Evolutionary conservation across 345 rosid species (phyloP).

Genomic region (Cardamine occulta): DNA sequence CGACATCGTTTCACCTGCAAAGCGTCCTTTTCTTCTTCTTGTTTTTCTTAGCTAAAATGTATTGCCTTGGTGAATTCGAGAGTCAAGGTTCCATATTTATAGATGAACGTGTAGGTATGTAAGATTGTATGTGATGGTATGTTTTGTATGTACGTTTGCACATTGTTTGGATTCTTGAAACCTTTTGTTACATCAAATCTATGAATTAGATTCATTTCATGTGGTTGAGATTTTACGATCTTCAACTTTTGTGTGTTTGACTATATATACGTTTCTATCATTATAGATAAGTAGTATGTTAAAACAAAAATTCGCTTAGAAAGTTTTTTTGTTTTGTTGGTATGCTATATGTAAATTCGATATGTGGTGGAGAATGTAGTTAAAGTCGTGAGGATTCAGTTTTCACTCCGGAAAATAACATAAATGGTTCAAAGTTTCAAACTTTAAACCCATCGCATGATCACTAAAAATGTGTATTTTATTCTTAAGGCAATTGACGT

Average conservation of each 20-base stretch:
- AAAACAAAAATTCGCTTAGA: not conserved
- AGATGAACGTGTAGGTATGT: slow-evolving; percentile 24
- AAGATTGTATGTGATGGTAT: not conserved
- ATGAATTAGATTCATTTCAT: slow-evolving; percentile 41
- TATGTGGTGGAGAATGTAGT: not conserved
- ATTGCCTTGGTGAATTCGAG: slow-evolving; percentile 18
- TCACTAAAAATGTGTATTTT: not conserved
- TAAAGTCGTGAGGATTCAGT: not conserved
- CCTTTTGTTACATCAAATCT: slow-evolving; percentile 37
- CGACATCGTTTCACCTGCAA: slow-evolving; percentile 13
- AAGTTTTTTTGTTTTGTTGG: not conserved
- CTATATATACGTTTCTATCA: not conserved
- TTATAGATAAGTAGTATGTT: not conserved
- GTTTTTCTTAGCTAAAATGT: not conserved
- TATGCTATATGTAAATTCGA: not conserved
- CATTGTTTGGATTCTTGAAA: slow-evolving; percentile 29
- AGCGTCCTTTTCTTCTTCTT: not conserved
- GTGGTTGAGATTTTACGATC: slow-evolving; percentile 2
- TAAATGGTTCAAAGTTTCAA: not conserved
- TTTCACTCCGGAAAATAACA: not conserved
- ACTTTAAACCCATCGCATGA: not conserved
- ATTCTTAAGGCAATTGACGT: not conserved
- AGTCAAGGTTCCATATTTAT: slow-evolving; percentile 29
- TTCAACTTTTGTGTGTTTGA: slow-evolving; percentile 20
- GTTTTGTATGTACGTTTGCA: not conserved